These are phyloP conservation scores for Leccinum ochraceum DNA, from an alignment of 768 basidiomycete species.

Conservation along the genomic window DNA sequence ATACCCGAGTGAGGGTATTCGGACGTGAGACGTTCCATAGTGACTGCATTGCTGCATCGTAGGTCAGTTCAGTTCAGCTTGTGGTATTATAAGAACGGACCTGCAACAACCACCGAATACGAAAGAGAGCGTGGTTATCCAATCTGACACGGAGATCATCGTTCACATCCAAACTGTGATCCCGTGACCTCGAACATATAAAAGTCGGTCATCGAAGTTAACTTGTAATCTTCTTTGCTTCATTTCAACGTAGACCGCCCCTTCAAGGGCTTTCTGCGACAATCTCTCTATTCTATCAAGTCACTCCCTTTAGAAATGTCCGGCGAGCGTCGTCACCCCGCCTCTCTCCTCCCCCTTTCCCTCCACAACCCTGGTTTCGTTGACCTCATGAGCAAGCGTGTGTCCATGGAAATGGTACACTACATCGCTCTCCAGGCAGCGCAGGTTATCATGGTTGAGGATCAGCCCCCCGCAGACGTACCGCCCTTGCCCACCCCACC, in stretches of 20 bases:
- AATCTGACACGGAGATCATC: conserved; percentile 36
- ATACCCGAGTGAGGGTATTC: conserved; percentile 71
- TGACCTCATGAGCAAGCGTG: conserved; percentile 72
- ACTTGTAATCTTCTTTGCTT: conserved; percentile 7
- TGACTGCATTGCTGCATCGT: conserved; percentile 68
- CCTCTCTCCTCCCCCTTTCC: conserved; percentile 76
- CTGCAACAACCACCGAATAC: conserved; percentile 94
- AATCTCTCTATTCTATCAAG: conserved; percentile 29
- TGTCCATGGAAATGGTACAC: conserved; percentile 83
- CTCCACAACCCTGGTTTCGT: conserved; percentile 82
- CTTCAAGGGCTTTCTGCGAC: conserved; percentile 14
- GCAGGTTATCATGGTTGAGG: conserved; percentile 72
- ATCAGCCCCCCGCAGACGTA: conserved; percentile 37
- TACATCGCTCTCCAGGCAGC: conserved; percentile 80
- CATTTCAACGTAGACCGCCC: conserved; percentile 13
- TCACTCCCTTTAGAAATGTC: conserved; percentile 37
- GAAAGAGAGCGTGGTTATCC: conserved; percentile 66
- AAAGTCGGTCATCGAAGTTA: conserved; percentile 10
- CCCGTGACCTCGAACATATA: conserved; percentile 28
- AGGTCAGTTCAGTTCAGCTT: conserved; percentile 1
- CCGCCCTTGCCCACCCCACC: conserved; percentile 64
- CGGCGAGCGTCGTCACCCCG: conserved; percentile 57
- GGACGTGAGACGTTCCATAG: conserved; percentile 72
- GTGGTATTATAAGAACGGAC: conserved; percentile 6
- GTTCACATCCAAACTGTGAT: conserved; percentile 6